phyloP scores from a whole-genome alignment of 1,284 basidiomycete species.

The Ceratobasidium theobromae region DNA sequence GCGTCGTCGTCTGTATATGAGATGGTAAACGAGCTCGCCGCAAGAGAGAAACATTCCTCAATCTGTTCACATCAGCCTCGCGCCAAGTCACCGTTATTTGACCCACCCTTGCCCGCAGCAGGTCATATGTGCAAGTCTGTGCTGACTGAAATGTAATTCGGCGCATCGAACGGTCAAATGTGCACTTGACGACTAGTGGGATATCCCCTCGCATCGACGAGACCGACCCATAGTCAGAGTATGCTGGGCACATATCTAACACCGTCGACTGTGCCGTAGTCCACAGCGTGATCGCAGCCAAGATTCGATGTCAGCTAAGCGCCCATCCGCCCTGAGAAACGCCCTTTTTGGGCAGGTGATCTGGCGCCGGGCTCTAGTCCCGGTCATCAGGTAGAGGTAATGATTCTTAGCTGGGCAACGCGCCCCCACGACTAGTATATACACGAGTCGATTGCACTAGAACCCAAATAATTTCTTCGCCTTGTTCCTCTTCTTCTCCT shows the following conservation, averaged over 20 bases:
- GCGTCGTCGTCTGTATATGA: conserved; percentile 86
- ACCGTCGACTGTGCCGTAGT: conserved; percentile 24
- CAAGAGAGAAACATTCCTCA: conserved; percentile 79
- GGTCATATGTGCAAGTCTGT: conserved; percentile 70
- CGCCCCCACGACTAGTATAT: conserved; percentile 23
- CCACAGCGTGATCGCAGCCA: conserved; percentile 29
- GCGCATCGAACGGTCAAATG: conserved; percentile 70
- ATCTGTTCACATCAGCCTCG: conserved; percentile 52
- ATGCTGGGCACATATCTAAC: conserved; percentile 20
- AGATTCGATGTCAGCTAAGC: conserved; percentile 12
- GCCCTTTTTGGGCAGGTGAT: conserved; percentile 1
- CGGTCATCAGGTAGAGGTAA: not conserved
- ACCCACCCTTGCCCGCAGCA: conserved; percentile 66
- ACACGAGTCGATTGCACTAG: conserved; percentile 38
- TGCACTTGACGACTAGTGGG: conserved; percentile 74
- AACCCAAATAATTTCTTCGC: conserved; percentile 75
- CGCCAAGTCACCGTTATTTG: not conserved
- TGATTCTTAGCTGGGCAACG: not conserved
- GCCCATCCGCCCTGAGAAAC: conserved; percentile 25
- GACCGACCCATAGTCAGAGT: conserved; percentile 31
- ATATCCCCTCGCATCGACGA: conserved; percentile 47
- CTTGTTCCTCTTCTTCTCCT: conserved; percentile 60
- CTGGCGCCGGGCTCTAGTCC: not conserved
- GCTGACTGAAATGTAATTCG: conserved; percentile 76
- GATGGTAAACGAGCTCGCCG: conserved; percentile 65